phyloP scores from a whole-genome alignment of 2,329 filamentous ascomycete genomes.

The Pyrenochaeta sp. region DNA sequence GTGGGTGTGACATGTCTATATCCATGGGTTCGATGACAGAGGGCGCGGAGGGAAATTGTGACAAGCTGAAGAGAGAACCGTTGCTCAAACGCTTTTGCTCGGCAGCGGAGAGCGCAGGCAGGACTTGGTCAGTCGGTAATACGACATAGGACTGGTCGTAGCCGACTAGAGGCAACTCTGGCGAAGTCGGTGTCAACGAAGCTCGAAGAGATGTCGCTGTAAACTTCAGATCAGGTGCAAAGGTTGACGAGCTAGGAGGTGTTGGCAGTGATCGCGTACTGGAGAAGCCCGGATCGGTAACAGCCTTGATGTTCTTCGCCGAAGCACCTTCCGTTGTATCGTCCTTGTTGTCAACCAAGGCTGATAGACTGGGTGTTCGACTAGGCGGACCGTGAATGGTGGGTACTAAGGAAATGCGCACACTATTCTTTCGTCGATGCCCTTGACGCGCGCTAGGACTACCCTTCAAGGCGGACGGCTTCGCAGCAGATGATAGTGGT shows the following conservation, averaged over 20 bases:
- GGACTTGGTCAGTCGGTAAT: slow-evolving; percentile 20
- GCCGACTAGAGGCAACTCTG: slow-evolving; percentile 48
- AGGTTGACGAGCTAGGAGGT: slow-evolving; percentile 40
- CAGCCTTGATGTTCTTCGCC: slow-evolving; percentile 9
- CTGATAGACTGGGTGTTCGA: slow-evolving; percentile 45
- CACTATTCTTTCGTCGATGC: slow-evolving; percentile 55
- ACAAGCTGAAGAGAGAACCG: slow-evolving; percentile 46
- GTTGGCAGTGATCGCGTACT: slow-evolving; percentile 29
- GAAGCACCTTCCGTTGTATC: slow-evolving; percentile 35
- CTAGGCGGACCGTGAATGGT: slow-evolving; percentile 52
- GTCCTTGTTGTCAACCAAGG: slow-evolving; percentile 51
- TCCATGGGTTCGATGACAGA: slow-evolving; percentile 79
- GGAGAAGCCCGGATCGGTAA: slow-evolving; percentile 23
- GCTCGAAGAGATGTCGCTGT: slow-evolving; percentile 45
- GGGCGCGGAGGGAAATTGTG: slow-evolving; percentile 74
- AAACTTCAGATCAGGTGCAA: slow-evolving; percentile 48
- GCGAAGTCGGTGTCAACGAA: slow-evolving; percentile 53
- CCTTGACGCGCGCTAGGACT: slow-evolving; percentile 56
- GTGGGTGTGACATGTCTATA: slow-evolving; percentile 55
- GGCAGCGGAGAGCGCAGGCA: slow-evolving; percentile 15
- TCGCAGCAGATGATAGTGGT: slow-evolving; percentile 43
- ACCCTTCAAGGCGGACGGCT: slow-evolving; percentile 55
- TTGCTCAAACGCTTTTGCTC: slow-evolving; percentile 35
- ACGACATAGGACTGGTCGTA: slow-evolving; percentile 38
- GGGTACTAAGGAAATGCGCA: slow-evolving; percentile 55